Evolutionary conservation across 768 basidiomycete genomes (phyloP).

Genomic region (Mycena filopes): DNA sequence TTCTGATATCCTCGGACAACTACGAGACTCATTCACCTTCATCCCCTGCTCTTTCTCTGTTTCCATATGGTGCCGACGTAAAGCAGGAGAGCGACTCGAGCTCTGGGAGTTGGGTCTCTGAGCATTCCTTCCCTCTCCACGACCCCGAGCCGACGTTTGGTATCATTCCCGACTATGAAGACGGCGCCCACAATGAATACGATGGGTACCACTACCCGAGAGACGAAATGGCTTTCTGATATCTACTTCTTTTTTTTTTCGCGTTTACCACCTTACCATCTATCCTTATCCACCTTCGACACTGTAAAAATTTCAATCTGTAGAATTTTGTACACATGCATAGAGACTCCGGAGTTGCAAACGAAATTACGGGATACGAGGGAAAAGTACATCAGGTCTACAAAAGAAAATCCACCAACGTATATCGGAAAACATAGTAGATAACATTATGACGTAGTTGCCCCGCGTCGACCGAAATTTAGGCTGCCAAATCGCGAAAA

Average conservation of each 20-base stretch:
- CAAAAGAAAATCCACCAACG: constrained; percentile 20
- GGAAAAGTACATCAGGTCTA: constrained; percentile 26
- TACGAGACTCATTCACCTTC: constrained; percentile 17
- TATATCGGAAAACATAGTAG: constrained; percentile 30
- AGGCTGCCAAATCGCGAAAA: constrained; percentile 83
- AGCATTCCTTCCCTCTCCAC: constrained; percentile 23
- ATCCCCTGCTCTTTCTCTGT: constrained; percentile 20
- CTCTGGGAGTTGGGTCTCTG: constrained; percentile 37
- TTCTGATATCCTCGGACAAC: constrained; percentile 20
- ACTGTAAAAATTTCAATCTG: constrained; percentile 20
- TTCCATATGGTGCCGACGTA: constrained; percentile 17
- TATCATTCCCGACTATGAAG: constrained; percentile 23
- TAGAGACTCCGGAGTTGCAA: constrained; percentile 16
- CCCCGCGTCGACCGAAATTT: constrained; percentile 66
- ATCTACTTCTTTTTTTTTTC: background rate
- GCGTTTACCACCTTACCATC: background rate
- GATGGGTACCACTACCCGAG: constrained; percentile 24
- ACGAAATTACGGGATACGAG: constrained; percentile 4
- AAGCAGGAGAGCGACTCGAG: constrained; percentile 38
- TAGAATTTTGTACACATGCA: constrained; percentile 24
- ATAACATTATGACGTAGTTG: constrained; percentile 36
- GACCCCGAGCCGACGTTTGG: constrained; percentile 23
- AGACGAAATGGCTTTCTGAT: constrained; percentile 24
- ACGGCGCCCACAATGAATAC: constrained; percentile 2
- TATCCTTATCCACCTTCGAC: constrained; percentile 14